phyloP scores from a whole-genome alignment of 345 rosid genomes.

The Dimocarpus longan region DNA sequence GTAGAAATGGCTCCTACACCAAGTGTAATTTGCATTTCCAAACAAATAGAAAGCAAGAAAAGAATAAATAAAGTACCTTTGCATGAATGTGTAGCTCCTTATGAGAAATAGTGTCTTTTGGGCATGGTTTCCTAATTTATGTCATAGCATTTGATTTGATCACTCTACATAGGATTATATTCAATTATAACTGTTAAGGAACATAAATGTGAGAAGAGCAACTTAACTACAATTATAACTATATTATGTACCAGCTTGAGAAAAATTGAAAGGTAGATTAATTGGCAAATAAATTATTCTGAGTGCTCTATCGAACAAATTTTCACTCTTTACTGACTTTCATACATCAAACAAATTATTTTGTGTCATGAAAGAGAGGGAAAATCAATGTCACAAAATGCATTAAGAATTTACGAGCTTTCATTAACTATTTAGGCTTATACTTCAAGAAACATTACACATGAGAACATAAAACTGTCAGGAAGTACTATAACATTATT shows the following conservation, averaged over 20 bases:
- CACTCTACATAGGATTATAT: constrained; percentile 42
- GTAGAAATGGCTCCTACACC: background rate
- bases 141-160: constrained; percentile 27
- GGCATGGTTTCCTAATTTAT: constrained; percentile 60
- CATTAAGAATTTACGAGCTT: background rate
- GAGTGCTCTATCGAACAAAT: background rate
- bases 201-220: background rate
- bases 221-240: background rate
- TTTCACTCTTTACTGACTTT: background rate
- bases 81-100: constrained; percentile 78
- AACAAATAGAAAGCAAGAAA: background rate
- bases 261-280: background rate
- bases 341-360: background rate
- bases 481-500: background rate
- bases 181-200: constrained; percentile 17
- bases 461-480: background rate
- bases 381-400: background rate
- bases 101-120: constrained; percentile 44
- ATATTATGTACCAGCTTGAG: background rate
- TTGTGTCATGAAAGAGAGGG: background rate
- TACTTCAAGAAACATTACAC: background rate
- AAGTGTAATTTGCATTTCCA: background rate
- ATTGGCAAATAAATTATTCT: background rate
- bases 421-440: background rate
- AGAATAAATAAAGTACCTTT: constrained; percentile 51